Conservation (phyloP, 2,329 filamentous ascomycete genomes). For the Fusarium secorum region DNA sequence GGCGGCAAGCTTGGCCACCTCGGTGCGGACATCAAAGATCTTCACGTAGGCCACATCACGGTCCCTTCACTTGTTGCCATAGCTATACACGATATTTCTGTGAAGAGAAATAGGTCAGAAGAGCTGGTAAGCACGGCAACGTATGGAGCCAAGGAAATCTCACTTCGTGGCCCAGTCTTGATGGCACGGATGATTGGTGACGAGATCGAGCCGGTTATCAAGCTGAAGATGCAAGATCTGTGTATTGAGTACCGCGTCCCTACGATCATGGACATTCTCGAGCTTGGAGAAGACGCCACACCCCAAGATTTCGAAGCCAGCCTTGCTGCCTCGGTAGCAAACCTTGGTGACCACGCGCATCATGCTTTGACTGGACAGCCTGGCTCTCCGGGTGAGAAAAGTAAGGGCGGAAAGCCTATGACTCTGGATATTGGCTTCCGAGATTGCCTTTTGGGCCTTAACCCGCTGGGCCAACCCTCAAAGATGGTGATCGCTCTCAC, state of each 20-base stretch:
- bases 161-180: constrained; percentile 61
- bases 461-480: constrained; percentile 76
- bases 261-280: constrained; percentile 80
- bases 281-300: constrained; percentile 71
- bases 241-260: constrained; percentile 89
- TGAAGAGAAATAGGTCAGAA: constrained; percentile 72
- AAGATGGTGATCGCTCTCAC: constrained; percentile 83
- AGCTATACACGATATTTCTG: constrained; percentile 69
- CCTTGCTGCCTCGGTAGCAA: constrained; percentile 81
- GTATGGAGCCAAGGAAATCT: constrained; percentile 41
- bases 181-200: constrained; percentile 93
- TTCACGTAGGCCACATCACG: constrained; percentile 82
- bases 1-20: constrained; percentile 74
- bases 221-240: constrained; percentile 84
- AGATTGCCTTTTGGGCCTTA: constrained; percentile 85
- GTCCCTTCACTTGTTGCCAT: constrained; percentile 83
- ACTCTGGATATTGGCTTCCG: constrained; percentile 77
- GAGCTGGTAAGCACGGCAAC: constrained; percentile 69
- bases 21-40: constrained; percentile 63
- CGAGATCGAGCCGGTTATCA: constrained; percentile 90
- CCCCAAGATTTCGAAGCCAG: constrained; percentile 77
- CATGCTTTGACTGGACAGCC: constrained; percentile 50
- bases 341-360: constrained; percentile 72
- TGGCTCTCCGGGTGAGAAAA: constrained; percentile 36
- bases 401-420: constrained; percentile 61